These are phyloP conservation scores for Nowakowskiella sp. DNA, from an alignment of 192 early-diverging fungal genomes.

Conservation along the genomic window DNA sequence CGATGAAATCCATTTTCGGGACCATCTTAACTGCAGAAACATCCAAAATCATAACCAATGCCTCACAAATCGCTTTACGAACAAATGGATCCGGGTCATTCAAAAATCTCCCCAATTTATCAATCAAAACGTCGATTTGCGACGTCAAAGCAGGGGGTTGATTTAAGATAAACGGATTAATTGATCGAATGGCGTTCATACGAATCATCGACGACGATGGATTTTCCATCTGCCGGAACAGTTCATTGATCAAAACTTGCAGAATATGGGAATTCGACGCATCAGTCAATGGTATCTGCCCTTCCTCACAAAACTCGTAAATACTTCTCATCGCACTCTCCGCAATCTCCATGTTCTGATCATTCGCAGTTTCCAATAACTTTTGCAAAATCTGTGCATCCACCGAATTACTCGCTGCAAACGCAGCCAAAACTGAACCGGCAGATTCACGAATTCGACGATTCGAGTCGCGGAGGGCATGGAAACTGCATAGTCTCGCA, in stretches of 20 bases:
- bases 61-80: constrained; percentile 88
- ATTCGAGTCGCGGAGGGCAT: constrained; percentile 38
- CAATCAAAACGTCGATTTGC: constrained; percentile 63
- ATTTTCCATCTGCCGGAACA: constrained; percentile 77
- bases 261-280: constrained; percentile 68
- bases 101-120: constrained; percentile 73
- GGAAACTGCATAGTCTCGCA: constrained; percentile 4
- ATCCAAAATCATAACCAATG: constrained; percentile 84
- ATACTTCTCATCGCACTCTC: constrained; percentile 80
- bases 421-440: background rate
- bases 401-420: background rate
- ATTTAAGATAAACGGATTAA: constrained; percentile 79
- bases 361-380: background rate
- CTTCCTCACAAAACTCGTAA: constrained; percentile 95
- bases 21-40: constrained; percentile 74
- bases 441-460: constrained; percentile 60
- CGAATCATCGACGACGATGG: constrained; percentile 68
- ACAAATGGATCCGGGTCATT: constrained; percentile 76
- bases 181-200: constrained; percentile 69
- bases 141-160: constrained; percentile 64
- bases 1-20: constrained; percentile 79
- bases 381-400: background rate
- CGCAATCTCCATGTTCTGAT: background rate
- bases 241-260: constrained; percentile 81
- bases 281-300: constrained; percentile 65